phyloP scores from a whole-genome alignment of 441 rosid species.

The Croton laevigatus region DNA sequence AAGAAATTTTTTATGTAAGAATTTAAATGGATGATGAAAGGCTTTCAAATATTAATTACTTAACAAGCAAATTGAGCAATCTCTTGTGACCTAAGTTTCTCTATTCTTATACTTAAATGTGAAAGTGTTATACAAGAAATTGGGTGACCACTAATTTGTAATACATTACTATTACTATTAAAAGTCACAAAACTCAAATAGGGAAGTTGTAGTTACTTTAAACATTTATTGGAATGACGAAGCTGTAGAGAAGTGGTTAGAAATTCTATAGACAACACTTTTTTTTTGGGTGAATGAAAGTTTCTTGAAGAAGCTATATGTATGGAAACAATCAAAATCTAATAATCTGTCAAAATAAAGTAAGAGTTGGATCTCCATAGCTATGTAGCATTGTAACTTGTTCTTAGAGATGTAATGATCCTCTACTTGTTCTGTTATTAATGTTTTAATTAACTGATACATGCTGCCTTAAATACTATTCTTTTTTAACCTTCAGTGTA shows the following conservation, averaged over 20 bases:
- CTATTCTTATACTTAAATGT: no score
- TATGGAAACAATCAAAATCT: conserved; percentile 23
- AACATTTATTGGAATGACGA: conserved; percentile 27
- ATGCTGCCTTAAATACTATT: neutral
- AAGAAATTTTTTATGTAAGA: no score
- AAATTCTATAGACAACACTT: conserved; percentile 13
- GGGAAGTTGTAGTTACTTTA: conserved; percentile 27
- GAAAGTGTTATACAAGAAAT: no score
- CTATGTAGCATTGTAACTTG: neutral
- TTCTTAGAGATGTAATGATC: neutral
- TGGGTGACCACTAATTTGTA: no score
- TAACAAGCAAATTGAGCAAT: no score
- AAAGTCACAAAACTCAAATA: no score
- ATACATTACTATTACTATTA: neutral
- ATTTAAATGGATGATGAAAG: no score
- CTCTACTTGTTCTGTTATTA: neutral
- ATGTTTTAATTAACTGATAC: neutral
- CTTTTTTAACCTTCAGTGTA: no score
- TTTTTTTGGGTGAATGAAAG: conserved; percentile 20
- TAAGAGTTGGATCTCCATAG: neutral
- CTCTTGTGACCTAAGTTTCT: no score
- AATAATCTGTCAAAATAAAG: conserved; percentile 14
- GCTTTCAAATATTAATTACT: no score
- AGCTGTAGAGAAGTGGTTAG: conserved; percentile 23
- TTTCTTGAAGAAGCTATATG: conserved; percentile 20